Conservation (phyloP, 441 rosid species). For the Aleurites moluccanus region DNA sequence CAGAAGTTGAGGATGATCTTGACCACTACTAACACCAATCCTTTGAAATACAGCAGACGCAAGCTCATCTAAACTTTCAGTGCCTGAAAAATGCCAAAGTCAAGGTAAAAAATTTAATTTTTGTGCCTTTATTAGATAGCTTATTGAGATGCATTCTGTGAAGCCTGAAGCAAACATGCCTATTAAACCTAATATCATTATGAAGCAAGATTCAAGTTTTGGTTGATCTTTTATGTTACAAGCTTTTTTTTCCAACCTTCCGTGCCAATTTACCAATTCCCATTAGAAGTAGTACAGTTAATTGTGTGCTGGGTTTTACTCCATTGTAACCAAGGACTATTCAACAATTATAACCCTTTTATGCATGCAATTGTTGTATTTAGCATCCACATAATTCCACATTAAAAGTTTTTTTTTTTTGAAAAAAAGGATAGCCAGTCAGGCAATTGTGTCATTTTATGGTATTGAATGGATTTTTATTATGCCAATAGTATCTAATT, state of each 20-base stretch:
- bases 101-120: constrained; percentile 4
- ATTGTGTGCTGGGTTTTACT: neutral
- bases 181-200: neutral
- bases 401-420: neutral
- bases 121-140: neutral
- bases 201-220: neutral
- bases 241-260: neutral
- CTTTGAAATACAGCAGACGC: constrained; percentile 57
- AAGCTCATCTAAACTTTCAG: constrained; percentile 68
- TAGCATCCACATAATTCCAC: neutral
- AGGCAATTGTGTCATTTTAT: neutral
- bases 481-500: neutral
- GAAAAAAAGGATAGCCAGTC: neutral
- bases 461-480: neutral
- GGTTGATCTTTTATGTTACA: neutral
- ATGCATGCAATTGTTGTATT: neutral
- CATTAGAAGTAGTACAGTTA: neutral
- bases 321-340: too few species aligned
- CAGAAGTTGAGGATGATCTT: constrained; percentile 55
- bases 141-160: neutral
- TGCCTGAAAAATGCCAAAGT: constrained; percentile 32
- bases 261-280: neutral
- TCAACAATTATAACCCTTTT: neutral
- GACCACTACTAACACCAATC: constrained; percentile 41
- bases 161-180: neutral